phyloP scores from a whole-genome alignment of 805 yeast genomes.

The Candida bentonensis region DNA sequence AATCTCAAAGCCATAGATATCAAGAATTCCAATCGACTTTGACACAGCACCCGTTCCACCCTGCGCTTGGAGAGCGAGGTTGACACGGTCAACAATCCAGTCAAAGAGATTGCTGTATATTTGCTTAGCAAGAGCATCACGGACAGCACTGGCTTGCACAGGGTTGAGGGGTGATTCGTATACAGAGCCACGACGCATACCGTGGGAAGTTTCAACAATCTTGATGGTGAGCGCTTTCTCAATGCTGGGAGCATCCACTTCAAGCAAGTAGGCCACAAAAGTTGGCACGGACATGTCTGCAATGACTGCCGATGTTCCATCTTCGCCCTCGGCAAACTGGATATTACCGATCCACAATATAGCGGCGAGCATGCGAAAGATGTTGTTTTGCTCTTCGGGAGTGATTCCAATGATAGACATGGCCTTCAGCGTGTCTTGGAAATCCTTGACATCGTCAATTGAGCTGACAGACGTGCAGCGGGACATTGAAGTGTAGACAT shows the following conservation, averaged over 20 bases:
- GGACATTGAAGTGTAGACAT: conserved; percentile 74
- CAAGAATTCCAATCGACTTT: conserved; percentile 75
- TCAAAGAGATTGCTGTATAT: conserved; percentile 85
- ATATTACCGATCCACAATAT: conserved; percentile 92
- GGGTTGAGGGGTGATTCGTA: conserved; percentile 87
- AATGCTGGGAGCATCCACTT: conserved; percentile 57
- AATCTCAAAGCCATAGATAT: conserved; percentile 93
- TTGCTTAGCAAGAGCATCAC: conserved; percentile 92
- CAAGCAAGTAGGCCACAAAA: conserved; percentile 82
- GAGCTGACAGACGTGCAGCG: conserved; percentile 78
- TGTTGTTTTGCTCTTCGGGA: conserved; percentile 76
- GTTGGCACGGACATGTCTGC: conserved; percentile 84
- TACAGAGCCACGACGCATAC: conserved; percentile 79
- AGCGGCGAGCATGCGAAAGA: conserved; percentile 72
- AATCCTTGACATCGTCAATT: conserved; percentile 72
- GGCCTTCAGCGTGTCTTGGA: conserved; percentile 65
- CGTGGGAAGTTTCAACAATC: conserved; percentile 80
- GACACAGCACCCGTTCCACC: conserved; percentile 33
- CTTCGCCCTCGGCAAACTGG: conserved; percentile 63
- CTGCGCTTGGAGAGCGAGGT: conserved; percentile 50
- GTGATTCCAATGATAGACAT: conserved; percentile 78
- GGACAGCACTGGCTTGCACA: conserved; percentile 81
- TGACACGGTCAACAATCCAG: conserved; percentile 91
- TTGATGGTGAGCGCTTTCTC: conserved; percentile 61
- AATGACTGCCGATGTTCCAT: conserved; percentile 69